A percentile compares a stretch with the other conserved stretches of the same genome.
Evolutionary conservation across 495 filamentous ascomycete genomes (phyloP).

Genomic region (Penicillium angulare): DNA sequence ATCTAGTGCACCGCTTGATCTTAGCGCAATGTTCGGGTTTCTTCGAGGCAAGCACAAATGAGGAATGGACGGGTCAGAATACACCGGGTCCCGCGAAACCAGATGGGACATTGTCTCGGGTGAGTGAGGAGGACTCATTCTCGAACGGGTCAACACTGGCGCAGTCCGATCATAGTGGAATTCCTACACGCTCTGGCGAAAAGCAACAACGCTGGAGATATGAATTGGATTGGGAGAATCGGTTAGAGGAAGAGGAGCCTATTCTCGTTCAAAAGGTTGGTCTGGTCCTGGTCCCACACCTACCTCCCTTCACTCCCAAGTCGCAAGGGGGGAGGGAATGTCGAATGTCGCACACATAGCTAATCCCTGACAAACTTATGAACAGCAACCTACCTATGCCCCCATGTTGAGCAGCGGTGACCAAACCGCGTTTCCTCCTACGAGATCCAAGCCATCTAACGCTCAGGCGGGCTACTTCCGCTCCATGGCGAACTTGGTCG

Average conservation of each 20-base stretch:
- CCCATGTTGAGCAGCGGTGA: constrained; percentile 48
- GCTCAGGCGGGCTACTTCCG: constrained; percentile 71
- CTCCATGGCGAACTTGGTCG: constrained; percentile 73
- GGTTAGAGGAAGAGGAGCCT: constrained; percentile 72
- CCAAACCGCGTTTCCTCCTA: constrained; percentile 45
- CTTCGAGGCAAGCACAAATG: constrained; percentile 85
- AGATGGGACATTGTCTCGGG: constrained; percentile 49
- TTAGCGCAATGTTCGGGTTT: constrained; percentile 87
- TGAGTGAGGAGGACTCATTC: constrained; percentile 55
- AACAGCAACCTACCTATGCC: constrained; percentile 43
- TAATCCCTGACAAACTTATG: constrained; percentile 6
- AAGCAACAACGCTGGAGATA: constrained; percentile 80
- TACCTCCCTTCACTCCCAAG: not conserved
- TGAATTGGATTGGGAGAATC: constrained; percentile 75
- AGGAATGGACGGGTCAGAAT: constrained; percentile 72
- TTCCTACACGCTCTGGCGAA: constrained; percentile 29
- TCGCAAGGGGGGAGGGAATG: not conserved
- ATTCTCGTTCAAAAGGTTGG: constrained; percentile 81
- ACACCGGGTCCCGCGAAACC: constrained; percentile 23
- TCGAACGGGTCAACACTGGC: constrained; percentile 43
- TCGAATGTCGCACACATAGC: not conserved
- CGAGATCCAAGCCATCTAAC: constrained; percentile 52
- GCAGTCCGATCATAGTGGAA: constrained; percentile 36
- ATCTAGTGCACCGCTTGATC: constrained; percentile 81
- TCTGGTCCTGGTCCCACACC: too few species aligned